These are phyloP conservation scores for Euphorbia schlechtendalii DNA, from an alignment of 441 rosid species.

Conservation along the genomic window DNA sequence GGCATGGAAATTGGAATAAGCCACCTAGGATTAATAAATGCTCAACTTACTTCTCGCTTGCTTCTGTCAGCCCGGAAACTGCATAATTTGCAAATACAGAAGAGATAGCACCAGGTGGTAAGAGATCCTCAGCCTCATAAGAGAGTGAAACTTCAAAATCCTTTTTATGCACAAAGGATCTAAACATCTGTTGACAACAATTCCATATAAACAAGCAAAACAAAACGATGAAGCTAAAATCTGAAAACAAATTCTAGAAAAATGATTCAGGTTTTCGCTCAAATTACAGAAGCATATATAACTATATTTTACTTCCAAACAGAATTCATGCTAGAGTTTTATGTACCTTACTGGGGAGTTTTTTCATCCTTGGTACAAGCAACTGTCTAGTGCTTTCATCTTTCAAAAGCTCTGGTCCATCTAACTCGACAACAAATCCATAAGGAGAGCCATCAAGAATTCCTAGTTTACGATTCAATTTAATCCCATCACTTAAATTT, in stretches of 20 bases:
- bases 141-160: conserved; percentile 89
- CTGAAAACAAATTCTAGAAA: background rate
- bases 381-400: conserved; percentile 65
- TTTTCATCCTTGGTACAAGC: conserved; percentile 88
- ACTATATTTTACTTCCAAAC: conserved; percentile 1
- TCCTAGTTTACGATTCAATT: conserved; percentile 88
- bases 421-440: conserved; percentile 62
- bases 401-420: conserved; percentile 62
- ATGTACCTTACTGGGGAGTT: conserved; percentile 88
- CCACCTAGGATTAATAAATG: conserved; percentile 9
- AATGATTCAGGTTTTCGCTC: background rate
- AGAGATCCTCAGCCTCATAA: conserved; percentile 61
- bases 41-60: conserved; percentile 69
- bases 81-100: conserved; percentile 78
- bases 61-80: conserved; percentile 70
- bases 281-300: background rate
- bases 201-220: conserved; percentile 19
- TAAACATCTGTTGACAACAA: conserved; percentile 63
- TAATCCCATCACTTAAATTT: conserved; percentile 96
- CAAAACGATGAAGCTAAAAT: conserved; percentile 13
- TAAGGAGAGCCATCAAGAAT: conserved; percentile 93
- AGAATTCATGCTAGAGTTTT: background rate
- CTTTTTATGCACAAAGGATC: conserved; percentile 64
- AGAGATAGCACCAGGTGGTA: conserved; percentile 68
- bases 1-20: conserved; percentile 8